These are phyloP conservation scores for Geranium incanum DNA, from an alignment of 441 rosid genomes.

Conservation along the genomic window DNA sequence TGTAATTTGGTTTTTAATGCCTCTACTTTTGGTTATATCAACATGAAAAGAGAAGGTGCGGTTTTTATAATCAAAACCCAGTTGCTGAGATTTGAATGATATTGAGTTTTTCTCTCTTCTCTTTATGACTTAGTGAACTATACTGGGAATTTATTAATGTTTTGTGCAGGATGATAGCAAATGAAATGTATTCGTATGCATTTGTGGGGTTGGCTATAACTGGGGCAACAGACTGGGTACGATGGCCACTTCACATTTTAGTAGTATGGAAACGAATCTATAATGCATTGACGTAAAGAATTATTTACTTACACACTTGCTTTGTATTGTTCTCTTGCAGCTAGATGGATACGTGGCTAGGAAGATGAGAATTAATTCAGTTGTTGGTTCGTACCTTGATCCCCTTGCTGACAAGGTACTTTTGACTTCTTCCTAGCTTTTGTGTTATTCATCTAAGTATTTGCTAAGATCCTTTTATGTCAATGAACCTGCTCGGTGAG, in stretches of 20 bases:
- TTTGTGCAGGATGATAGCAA: conserved; percentile 78
- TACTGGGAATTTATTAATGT: conserved; percentile 11
- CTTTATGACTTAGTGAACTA: neutral
- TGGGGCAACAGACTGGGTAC: conserved; percentile 86
- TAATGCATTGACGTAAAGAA: neutral
- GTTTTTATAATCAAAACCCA: neutral
- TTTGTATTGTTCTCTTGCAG: conserved; percentile 31
- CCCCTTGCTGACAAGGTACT: conserved; percentile 96
- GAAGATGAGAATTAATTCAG: conserved; percentile 78
- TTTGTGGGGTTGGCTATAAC: conserved; percentile 61
- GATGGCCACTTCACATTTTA: neutral
- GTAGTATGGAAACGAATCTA: conserved; percentile 4
- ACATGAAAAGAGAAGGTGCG: neutral
- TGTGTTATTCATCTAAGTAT: neutral
- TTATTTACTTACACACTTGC: conserved; percentile 4
- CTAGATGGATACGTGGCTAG: conserved; percentile 90
- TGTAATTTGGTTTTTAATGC: neutral
- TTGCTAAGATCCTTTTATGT: conserved; percentile 1
- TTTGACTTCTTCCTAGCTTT: neutral
- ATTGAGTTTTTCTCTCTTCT: neutral
- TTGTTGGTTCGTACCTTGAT: conserved; percentile 93
- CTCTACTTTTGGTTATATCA: neutral
- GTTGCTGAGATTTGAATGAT: neutral
- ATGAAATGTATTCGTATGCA: conserved; percentile 62
- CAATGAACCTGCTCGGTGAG: conserved; percentile 2